These are phyloP conservation scores for Acanthamoeba sp. DNA, from an alignment of 208 protist species.

Conservation along the genomic window DNA sequence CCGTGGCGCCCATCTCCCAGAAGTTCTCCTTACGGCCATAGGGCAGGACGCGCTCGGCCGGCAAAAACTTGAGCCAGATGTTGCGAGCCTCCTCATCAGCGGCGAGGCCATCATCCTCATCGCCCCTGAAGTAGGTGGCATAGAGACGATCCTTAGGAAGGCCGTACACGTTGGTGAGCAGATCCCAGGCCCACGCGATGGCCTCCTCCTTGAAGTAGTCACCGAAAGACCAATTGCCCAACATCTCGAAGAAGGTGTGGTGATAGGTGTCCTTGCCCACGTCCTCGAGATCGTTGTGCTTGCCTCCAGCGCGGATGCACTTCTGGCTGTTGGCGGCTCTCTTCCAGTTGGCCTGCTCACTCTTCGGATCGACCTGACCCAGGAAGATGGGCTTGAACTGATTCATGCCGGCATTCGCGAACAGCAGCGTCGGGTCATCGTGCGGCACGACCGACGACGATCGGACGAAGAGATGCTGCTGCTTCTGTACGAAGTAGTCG, in stretches of 20 bases:
- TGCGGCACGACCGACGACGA: constrained; percentile 55
- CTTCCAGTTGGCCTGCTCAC: background rate
- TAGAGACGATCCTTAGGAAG: constrained; percentile 96
- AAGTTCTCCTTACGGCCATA: constrained; percentile 83
- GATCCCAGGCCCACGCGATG: constrained; percentile 84
- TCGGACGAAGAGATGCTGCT: background rate
- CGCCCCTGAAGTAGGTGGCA: constrained; percentile 98
- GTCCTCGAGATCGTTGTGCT: constrained; percentile 89
- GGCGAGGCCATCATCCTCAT: constrained; percentile 92
- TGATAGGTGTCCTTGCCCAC: constrained; percentile 85
- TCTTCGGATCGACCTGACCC: constrained; percentile 56
- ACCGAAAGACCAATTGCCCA: constrained; percentile 88
- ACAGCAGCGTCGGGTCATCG: constrained; percentile 60
- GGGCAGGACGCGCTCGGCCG: constrained; percentile 10
- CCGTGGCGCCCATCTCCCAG: constrained; percentile 82
- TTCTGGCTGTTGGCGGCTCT: constrained; percentile 59
- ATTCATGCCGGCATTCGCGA: constrained; percentile 81
- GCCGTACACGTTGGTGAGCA: constrained; percentile 81
- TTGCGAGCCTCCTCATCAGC: constrained; percentile 94
- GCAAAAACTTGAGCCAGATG: constrained; percentile 95
- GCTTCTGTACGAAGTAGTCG: constrained; percentile 49
- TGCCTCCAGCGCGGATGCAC: constrained; percentile 84
- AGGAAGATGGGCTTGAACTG: constrained; percentile 78
- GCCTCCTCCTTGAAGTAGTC: constrained; percentile 86
- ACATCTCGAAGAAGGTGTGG: constrained; percentile 90